Conservation (phyloP, 139 green algal species). For the Chlamydomonas sphaeroides region DNA sequence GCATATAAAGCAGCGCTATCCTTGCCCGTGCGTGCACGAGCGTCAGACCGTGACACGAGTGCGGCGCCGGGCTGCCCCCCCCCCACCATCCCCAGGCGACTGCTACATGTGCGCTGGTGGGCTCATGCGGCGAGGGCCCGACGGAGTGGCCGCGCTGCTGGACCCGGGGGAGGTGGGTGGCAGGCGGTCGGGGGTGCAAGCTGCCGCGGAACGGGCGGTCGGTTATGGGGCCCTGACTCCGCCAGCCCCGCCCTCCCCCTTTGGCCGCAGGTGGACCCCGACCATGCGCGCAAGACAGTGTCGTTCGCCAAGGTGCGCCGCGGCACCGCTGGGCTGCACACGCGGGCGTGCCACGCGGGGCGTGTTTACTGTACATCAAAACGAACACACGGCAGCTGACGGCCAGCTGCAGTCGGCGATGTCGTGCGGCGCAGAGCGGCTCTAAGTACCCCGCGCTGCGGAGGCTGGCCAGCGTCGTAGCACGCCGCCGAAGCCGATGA, state of each 20-base stretch:
- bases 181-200: too few species aligned
- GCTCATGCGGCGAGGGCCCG: slow-evolving; percentile 11
- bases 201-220: too few species aligned
- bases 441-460: too few species aligned
- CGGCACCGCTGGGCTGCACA: neutral
- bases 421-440: too few species aligned
- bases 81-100: slow-evolving; percentile 42
- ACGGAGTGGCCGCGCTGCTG: slow-evolving; percentile 26
- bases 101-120: slow-evolving; percentile 47
- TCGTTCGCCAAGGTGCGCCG: slow-evolving; percentile 15
- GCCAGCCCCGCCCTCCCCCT: too few species aligned
- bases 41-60: neutral
- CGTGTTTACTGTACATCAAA: neutral
- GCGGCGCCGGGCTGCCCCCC: neutral
- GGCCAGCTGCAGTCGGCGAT: too few species aligned
- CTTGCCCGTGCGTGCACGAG: neutral
- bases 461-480: too few species aligned
- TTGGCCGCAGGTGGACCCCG: too few species aligned
- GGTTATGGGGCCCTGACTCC: too few species aligned
- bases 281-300: slow-evolving; percentile 32
- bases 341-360: neutral
- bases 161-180: neutral
- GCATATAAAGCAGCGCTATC: too few species aligned
- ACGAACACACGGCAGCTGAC: too few species aligned
- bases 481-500: too few species aligned